Base-by-base conservation (phyloP, 352 stramenopile genomes). In the Pythium phragmitis region DNA sequence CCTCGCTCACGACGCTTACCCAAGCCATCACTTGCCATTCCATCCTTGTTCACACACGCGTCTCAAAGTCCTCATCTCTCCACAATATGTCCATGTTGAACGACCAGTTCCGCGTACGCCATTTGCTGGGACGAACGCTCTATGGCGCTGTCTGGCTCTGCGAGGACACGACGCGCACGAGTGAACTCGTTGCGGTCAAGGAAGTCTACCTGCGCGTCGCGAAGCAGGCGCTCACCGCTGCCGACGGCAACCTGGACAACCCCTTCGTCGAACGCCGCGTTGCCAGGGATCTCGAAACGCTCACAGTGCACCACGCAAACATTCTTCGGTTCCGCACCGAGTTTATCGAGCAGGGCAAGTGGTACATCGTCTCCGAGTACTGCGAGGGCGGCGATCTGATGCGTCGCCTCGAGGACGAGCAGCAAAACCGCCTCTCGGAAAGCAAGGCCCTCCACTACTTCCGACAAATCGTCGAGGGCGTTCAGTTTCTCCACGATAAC, bases 121-220 rank as follows among this genome's bases (percentile, higher is more conserved):
- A 36, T 11, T 47, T 16, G 16, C 34, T 83, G 39, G 62, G 65
- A 43, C 54, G 78, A 46, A 71, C 75, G 16, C 63, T 84, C 21
- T 88, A 80, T 49, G 75, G 76, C 19, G 54, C 69, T 26, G 76
- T 85, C 19, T 71, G 71, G 34, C 64, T 85, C 19, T 87, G 75
- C 55, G 51, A 80, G 19, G 78, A 87, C 62, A 65, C 57, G 3
- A 26, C 59, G 17, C 46, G 33, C 46, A 51, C 47, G 33, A 49
- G 73, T 42, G 62, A 74, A 55, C 63, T 63, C 6, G 78, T 87
- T 42, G 78, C 76, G 36, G 65, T 87, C 69, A 87, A 87, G 59
- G 67, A 83, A 39, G 73, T 79, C 21, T 74, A 66, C 9, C 65
- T 85, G 4, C 37, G 43, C 12, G 42, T 47, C 39, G 76, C 76